phyloP scores from a whole-genome alignment of 2,329 filamentous ascomycete genomes.

The Tolypocladium sp. region DNA sequence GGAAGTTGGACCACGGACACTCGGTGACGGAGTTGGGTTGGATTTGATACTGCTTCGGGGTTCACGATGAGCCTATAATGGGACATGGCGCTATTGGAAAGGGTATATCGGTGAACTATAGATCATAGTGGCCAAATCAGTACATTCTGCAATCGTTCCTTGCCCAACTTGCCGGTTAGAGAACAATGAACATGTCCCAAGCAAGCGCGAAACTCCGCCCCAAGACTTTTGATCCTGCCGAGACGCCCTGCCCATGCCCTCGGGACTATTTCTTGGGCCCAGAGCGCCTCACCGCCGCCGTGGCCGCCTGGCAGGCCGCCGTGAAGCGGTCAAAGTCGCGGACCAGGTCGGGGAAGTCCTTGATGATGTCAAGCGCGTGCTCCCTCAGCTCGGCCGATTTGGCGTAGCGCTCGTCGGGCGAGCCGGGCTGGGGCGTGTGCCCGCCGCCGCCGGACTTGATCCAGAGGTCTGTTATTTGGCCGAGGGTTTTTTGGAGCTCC shows the following conservation, averaged over 20 bases:
- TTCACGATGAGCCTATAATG: not conserved
- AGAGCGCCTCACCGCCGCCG: not conserved
- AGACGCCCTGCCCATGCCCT: not conserved
- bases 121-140: not conserved
- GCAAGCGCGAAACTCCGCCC: not conserved
- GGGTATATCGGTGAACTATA: not conserved
- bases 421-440: slow-evolving; percentile 1
- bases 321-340: slow-evolving; percentile 17
- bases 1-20: not conserved
- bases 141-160: not conserved
- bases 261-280: not conserved
- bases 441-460: slow-evolving; percentile 1
- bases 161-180: too few species aligned
- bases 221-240: not conserved
- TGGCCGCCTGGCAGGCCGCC: slow-evolving; percentile 7
- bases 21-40: not conserved
- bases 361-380: slow-evolving; percentile 12
- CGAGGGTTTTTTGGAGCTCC: slow-evolving; percentile 10
- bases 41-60: not conserved
- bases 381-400: slow-evolving; percentile 11
- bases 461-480: slow-evolving; percentile 10
- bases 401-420: slow-evolving; percentile 1
- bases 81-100: not conserved
- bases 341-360: slow-evolving; percentile 16
- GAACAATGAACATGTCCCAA: too few species aligned